Evolutionary conservation across 2,329 filamentous ascomycete genomes (phyloP).

Genomic region (Sporothrix curviconia): DNA sequence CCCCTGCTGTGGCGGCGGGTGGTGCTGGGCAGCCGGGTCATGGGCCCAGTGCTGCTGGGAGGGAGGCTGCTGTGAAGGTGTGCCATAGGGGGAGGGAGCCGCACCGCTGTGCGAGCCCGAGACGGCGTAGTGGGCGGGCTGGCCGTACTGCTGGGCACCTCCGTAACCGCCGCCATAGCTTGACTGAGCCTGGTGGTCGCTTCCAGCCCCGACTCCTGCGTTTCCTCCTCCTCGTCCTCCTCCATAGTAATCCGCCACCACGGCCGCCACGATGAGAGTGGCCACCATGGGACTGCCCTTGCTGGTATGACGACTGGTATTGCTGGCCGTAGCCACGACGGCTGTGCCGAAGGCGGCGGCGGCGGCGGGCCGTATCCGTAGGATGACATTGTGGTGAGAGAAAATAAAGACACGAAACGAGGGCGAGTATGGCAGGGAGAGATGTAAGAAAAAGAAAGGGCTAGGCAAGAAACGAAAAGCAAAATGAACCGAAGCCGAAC

Average conservation of each 20-base stretch:
- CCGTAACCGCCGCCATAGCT: conserved; percentile 39
- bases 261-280: conserved; percentile 28
- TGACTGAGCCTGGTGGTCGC: conserved; percentile 36
- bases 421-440: background rate
- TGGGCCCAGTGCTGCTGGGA: conserved; percentile 36
- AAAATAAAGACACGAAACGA: background rate
- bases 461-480: background rate
- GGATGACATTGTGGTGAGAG: conserved; percentile 35
- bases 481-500: background rate
- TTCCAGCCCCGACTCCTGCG: conserved; percentile 26
- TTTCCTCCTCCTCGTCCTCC: conserved; percentile 30
- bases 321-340: conserved; percentile 35
- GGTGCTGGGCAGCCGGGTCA: conserved; percentile 26
- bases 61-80: conserved; percentile 26
- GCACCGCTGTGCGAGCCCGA: conserved; percentile 28
- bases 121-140: conserved; percentile 25
- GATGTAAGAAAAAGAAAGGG: background rate
- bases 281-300: conserved; percentile 18
- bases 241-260: conserved; percentile 34
- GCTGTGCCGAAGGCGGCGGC: conserved; percentile 37
- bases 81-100: conserved; percentile 23
- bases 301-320: conserved; percentile 33
- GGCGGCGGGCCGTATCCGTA: conserved; percentile 52
- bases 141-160: conserved; percentile 26
- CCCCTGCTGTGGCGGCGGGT: background rate